These are phyloP conservation scores for Pythium scleroteichum DNA, from an alignment of 352 stramenopile species.

Conservation along the genomic window DNA sequence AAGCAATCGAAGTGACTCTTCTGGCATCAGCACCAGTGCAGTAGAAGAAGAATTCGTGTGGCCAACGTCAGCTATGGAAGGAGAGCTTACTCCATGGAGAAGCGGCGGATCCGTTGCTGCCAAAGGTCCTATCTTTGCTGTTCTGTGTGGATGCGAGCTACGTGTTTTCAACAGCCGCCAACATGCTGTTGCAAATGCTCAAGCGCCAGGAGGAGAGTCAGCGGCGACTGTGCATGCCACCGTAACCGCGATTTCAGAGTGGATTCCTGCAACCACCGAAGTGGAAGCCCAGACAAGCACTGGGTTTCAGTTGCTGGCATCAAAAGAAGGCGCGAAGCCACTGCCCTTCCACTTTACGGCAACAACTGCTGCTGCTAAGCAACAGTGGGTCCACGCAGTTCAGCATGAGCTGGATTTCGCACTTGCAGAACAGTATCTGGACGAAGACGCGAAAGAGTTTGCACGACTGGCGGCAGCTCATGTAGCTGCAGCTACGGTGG, in stretches of 20 bases:
- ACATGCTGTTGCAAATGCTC: neutral
- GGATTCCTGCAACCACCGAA: slow-evolving; percentile 26
- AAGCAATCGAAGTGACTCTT: neutral
- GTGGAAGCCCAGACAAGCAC: neutral
- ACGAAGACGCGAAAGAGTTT: slow-evolving; percentile 55
- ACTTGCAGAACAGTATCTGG: slow-evolving; percentile 55
- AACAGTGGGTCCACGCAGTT: slow-evolving; percentile 54
- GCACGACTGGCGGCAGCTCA: slow-evolving; percentile 50
- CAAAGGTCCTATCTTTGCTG: slow-evolving; percentile 11
- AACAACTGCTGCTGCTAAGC: slow-evolving; percentile 33
- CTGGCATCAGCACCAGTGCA: slow-evolving; percentile 18
- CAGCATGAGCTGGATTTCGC: slow-evolving; percentile 64
- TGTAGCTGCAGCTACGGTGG: neutral
- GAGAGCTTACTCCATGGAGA: slow-evolving; percentile 44
- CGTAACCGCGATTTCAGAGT: slow-evolving; percentile 45
- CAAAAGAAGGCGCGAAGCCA: neutral
- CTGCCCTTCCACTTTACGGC: slow-evolving; percentile 42
- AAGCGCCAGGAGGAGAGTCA: neutral
- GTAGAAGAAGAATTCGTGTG: slow-evolving; percentile 29
- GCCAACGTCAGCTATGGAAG: slow-evolving; percentile 50
- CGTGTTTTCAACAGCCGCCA: slow-evolving; percentile 18
- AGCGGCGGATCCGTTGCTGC: neutral
- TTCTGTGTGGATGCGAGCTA: slow-evolving; percentile 19
- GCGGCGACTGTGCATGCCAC: slow-evolving; percentile 33
- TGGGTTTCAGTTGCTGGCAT: slow-evolving; percentile 2